These are phyloP conservation scores for Malassezia sympodialis DNA, from an alignment of 1,284 basidiomycete species.

Conservation along the genomic window DNA sequence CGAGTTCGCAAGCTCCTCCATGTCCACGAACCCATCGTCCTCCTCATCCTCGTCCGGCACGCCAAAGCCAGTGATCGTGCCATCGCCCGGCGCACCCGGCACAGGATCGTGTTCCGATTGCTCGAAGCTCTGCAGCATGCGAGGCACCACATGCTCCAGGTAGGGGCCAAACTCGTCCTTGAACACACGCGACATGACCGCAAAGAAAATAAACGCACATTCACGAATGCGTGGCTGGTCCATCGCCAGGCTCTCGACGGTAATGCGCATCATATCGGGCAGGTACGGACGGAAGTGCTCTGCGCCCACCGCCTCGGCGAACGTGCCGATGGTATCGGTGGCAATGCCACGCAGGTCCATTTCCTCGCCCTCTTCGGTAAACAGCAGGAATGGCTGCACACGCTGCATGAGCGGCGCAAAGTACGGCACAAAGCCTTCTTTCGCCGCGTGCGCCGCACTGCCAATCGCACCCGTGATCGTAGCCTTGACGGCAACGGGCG, in stretches of 20 bases:
- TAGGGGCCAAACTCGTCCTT: conserved; percentile 85
- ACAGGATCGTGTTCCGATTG: conserved; percentile 57
- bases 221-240: conserved; percentile 77
- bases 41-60: conserved; percentile 56
- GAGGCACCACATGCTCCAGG: conserved; percentile 74
- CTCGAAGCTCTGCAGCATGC: conserved; percentile 72
- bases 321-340: conserved; percentile 95
- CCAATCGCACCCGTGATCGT: conserved; percentile 97
- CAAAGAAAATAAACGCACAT: conserved; percentile 96
- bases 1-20: conserved; percentile 61
- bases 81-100: conserved; percentile 43
- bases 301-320: conserved; percentile 90
- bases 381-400: conserved; percentile 72
- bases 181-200: conserved; percentile 92
- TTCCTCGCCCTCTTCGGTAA: conserved; percentile 68
- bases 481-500: conserved; percentile 75
- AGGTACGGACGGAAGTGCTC: conserved; percentile 93
- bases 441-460: conserved; percentile 94
- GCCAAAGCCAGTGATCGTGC: conserved; percentile 53
- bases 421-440: conserved; percentile 82
- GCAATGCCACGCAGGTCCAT: conserved; percentile 87
- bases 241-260: conserved; percentile 79
- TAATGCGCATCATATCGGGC: conserved; percentile 86
- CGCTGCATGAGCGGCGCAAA: conserved; percentile 85
- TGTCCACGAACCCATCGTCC: conserved; percentile 55